Conservation (phyloP, 2,329 filamentous ascomycete species). For the Pezicula neosporulosa region DNA sequence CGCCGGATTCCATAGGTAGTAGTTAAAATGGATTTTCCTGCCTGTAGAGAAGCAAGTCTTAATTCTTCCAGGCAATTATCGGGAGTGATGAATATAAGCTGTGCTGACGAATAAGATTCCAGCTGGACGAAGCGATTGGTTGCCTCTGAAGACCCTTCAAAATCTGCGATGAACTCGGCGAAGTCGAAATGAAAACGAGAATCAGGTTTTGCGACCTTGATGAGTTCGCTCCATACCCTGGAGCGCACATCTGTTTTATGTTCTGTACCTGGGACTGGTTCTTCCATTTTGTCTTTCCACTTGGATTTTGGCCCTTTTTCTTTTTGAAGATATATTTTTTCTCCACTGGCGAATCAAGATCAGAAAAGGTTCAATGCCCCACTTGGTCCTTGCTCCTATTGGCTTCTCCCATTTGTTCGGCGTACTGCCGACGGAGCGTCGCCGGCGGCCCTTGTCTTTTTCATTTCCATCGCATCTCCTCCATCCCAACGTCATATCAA, state of each 20-base stretch:
- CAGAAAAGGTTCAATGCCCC: too few species aligned
- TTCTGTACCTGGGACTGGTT: not conserved
- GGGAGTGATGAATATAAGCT: constrained; percentile 35
- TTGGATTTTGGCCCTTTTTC: too few species aligned
- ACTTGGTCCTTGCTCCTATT: too few species aligned
- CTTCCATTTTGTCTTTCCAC: too few species aligned
- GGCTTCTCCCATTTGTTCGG: too few species aligned
- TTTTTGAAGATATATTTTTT: too few species aligned
- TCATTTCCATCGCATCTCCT: too few species aligned
- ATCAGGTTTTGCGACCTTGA: constrained; percentile 36
- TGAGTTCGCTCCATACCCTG: constrained; percentile 32
- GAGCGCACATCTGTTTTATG: constrained; percentile 2
- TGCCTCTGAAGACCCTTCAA: constrained; percentile 32
- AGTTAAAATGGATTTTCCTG: constrained; percentile 37
- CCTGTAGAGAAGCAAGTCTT: constrained; percentile 32
- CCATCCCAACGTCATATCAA: too few species aligned
- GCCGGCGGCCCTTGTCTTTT: too few species aligned
- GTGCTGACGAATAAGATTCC: constrained; percentile 28
- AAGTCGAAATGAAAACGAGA: constrained; percentile 41
- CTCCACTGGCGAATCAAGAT: too few species aligned
- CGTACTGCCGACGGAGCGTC: too few species aligned
- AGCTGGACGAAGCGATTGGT: constrained; percentile 27
- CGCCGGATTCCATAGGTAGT: constrained; percentile 38
- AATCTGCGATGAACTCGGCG: constrained; percentile 39
- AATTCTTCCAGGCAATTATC: constrained; percentile 42